A percentile compares a stretch with the other conserved stretches of the same genome.
Evolutionary conservation across 805 yeast species (phyloP).

Genomic region (Suhomyces xylopsoci): DNA sequence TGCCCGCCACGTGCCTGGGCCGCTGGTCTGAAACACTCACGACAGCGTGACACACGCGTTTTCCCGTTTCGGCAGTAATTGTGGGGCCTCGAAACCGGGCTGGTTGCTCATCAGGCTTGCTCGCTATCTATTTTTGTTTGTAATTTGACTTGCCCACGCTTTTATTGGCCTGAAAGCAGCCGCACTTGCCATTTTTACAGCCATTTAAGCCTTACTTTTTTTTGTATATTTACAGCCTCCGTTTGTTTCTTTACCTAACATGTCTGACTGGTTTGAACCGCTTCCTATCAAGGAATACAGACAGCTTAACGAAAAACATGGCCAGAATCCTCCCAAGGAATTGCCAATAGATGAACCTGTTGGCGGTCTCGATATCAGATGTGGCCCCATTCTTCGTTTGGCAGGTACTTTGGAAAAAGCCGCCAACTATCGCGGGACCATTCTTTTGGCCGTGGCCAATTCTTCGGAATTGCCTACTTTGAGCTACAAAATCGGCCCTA

Average conservation of each 20-base stretch:
- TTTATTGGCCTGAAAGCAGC: background rate
- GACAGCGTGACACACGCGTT: background rate
- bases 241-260: background rate
- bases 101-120: background rate
- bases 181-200: background rate
- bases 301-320: conserved; percentile 22
- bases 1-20: background rate
- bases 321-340: conserved; percentile 23
- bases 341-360: conserved; percentile 23
- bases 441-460: conserved; percentile 61
- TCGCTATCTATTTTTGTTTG: background rate
- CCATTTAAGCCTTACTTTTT: background rate
- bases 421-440: conserved; percentile 61
- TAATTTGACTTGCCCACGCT: background rate
- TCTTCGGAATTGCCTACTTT: conserved; percentile 16
- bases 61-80: background rate
- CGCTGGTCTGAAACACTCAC: background rate
- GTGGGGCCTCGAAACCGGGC: background rate
- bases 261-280: conserved; percentile 16
- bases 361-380: conserved; percentile 45
- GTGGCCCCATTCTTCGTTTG: conserved; percentile 79
- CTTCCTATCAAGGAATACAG: conserved; percentile 29
- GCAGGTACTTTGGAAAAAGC: conserved; percentile 57
- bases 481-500: conserved; percentile 34
- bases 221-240: background rate